Base-by-base conservation (phyloP, 2,329 filamentous ascomycete species). In the Aschersonia sp. region DNA sequence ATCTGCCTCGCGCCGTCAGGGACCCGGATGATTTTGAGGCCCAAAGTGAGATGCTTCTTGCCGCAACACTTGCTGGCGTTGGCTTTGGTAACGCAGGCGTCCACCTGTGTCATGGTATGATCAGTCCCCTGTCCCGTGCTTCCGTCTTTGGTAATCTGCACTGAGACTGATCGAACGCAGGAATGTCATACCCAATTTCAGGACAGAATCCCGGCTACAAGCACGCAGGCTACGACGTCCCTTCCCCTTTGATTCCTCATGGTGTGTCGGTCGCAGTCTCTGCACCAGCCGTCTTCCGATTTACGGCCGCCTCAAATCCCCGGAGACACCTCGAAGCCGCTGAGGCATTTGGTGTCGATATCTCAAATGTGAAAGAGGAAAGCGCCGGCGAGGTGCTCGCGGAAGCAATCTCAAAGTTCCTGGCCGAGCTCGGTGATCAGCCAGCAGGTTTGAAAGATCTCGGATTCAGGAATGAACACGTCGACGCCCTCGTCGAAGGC, bases 71-170 rank as follows among this genome's bases (percentile, higher is more conserved):
- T 2, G 92, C 94, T 0, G 92, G 92, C 43, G 88, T 98, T 4
- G 92, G 92, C 0, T 98, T 98, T 62, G 92, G 94, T 22, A 98
- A 98, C 58, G 94, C 94, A 1, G 92, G 94, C 45, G 92, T 98
- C 2, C 92, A 98, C 67, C 72, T 80, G 43, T 80, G 76, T 53
- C 76, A 80, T 53, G 76, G 74, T 75, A 60, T 46, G 72, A 62
- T 30, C 32, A 32, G 8, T 29, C 31, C 9, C 41, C 9, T 42
- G 14, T 30, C n/a, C 22, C 30, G 29, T 9, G 30, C 8, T 9
- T 8, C 30, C 30, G 31, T 30, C 12, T 40, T 22, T 45, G 30
- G 37, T 12, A 11, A 44, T 41, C 22, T 22, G 22, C 22, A 22
- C 4, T 22, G 22, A 22, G 22, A 22, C 22, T 22, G 22, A 22